Evolutionary conservation across 495 filamentous ascomycete species (phyloP), one percentile per base, ranked within the genome.

Genomic region (Chaetomium fimeti): DNA sequence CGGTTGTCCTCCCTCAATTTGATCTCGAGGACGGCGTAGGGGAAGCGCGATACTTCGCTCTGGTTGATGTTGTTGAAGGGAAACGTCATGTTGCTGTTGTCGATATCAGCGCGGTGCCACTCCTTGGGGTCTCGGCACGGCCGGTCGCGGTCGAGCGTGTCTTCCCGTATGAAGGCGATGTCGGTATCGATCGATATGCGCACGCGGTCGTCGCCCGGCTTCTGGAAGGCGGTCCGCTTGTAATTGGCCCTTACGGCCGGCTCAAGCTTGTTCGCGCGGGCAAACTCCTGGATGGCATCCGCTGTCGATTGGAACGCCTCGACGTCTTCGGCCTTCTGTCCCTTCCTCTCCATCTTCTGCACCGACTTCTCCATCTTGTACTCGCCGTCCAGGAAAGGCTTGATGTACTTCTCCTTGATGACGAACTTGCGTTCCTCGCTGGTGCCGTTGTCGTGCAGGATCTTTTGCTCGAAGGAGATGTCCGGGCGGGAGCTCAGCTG

Each of bases 151-250:
- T 98, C 94, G 47, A 98, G 76, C 5, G 86, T 84, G 74, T 98
- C 94, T 77, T 98, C 94, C 45, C 94, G 86, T 72, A 98, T 96
- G 66, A 98, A 84, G 36, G 91, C 92, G 22, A 98, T 83, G 66
- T 96, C 86, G 0, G 93, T 98, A 72, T 98, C 94, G 60, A 98
- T 88, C 1, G 91, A 92, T 64, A 97, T 90, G 43, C 95, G 85
- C 38, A 98, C 88, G 32, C 92, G 88, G 73, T 94, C 87, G 74
- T 98, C 92, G 6, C 91, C 88, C 16, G 94, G 94, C 52, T 97
- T 96, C 72, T 98, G 93, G 81, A 97, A 98, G 5, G 94, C 94
- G 0, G 92, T 96, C 47, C 95, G 89, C 15, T 87, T 91, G 73
- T 98, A 98, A 75, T 94, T 95, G 57, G 94, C 95, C 24, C 94